Percentiles rank a stretch among this genome's conserved stretches.
These are phyloP conservation scores for Boechera stricta DNA, from an alignment of 345 rosid genomes.

Conservation along the genomic window DNA sequence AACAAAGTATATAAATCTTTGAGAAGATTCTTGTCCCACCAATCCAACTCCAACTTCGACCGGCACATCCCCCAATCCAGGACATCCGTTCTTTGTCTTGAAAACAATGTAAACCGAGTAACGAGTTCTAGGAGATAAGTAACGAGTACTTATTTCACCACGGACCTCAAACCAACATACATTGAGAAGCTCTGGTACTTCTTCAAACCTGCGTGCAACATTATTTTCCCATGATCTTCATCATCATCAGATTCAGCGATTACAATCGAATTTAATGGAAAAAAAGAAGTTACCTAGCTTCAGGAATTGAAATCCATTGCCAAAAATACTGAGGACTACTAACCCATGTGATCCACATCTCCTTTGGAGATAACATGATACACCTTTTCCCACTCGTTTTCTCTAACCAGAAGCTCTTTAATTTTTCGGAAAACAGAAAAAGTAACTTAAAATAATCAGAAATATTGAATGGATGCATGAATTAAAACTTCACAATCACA, in stretches of 20 bases:
- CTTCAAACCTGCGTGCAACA: neutral
- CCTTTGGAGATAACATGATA: neutral
- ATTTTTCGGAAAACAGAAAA: no score
- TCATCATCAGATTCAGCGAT: no score
- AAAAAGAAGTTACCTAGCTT: constrained; percentile 6
- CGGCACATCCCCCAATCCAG: neutral
- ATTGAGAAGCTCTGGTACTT: neutral
- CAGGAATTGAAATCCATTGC: neutral
- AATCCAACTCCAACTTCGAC: neutral
- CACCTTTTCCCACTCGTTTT: neutral
- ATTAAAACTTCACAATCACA: no score
- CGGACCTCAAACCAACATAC: constrained; percentile 21
- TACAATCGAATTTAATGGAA: no score
- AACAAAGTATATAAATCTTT: neutral
- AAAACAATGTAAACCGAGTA: constrained; percentile 32
- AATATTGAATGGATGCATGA: neutral
- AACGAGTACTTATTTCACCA: neutral
- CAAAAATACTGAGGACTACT: no score
- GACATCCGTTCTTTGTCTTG: neutral
- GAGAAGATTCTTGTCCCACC: neutral
- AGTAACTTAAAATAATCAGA: neutral
- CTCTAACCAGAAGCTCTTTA: constrained; percentile 23
- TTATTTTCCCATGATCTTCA: no score
- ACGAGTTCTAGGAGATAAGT: constrained; percentile 16
- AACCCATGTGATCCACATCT: constrained; percentile 9